Conservation (phyloP, 768 basidiomycete species). For the Amanita polypyramis region DNA sequence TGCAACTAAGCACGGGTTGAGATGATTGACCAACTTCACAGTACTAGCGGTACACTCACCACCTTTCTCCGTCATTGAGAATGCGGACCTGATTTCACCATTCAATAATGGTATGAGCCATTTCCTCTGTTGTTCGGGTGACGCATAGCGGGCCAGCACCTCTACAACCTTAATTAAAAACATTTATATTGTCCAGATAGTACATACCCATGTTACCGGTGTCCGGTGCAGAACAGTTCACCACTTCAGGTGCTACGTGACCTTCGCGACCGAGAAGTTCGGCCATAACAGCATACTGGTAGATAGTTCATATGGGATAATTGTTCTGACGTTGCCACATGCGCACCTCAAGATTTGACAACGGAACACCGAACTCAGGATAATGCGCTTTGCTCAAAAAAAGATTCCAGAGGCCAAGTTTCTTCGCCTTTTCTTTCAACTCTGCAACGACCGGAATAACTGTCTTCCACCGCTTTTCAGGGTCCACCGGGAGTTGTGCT, state of each 20-base stretch:
- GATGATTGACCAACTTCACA: neutral
- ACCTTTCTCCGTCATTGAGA: slow-evolving; percentile 94
- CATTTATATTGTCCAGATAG: neutral
- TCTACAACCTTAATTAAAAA: slow-evolving; percentile 35
- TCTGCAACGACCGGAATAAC: slow-evolving; percentile 73
- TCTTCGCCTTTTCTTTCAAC: slow-evolving; percentile 81
- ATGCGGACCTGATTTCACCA: slow-evolving; percentile 89
- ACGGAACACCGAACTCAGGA: slow-evolving; percentile 78
- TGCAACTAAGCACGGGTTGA: slow-evolving; percentile 42
- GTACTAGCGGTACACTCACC: slow-evolving; percentile 30
- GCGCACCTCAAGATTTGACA: slow-evolving; percentile 83
- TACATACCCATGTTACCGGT: slow-evolving; percentile 93
- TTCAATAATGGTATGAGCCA: slow-evolving; percentile 85
- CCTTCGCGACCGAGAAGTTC: slow-evolving; percentile 83
- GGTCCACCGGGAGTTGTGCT: slow-evolving; percentile 72
- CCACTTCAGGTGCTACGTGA: slow-evolving; percentile 72
- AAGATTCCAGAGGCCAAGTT: slow-evolving; percentile 91
- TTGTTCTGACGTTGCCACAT: neutral
- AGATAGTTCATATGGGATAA: neutral
- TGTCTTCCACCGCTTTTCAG: slow-evolving; percentile 71
- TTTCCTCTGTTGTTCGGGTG: slow-evolving; percentile 78
- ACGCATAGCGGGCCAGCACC: slow-evolving; percentile 94
- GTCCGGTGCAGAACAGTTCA: slow-evolving; percentile 95
- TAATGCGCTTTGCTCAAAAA: slow-evolving; percentile 94
- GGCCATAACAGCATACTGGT: slow-evolving; percentile 94